Evolutionary conservation across 768 basidiomycete genomes (phyloP).

Genomic region (Lanmaoa rubissima): DNA sequence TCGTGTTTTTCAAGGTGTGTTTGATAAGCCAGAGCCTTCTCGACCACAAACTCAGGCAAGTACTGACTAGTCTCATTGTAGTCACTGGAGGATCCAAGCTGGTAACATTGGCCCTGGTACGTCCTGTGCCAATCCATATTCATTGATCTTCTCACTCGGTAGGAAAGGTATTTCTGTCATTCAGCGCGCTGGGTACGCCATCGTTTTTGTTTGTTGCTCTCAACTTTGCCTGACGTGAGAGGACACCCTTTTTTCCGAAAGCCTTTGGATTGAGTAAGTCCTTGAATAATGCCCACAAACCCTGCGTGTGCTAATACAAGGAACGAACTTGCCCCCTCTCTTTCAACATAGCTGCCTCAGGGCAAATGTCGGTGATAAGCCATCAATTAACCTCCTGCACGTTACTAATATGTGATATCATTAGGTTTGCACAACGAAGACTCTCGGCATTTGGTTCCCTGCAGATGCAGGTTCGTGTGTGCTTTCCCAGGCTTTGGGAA

Average conservation of each 20-base stretch:
- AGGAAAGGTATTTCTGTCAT: constrained; percentile 18
- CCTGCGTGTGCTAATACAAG: background rate
- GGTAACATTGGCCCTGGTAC: constrained; percentile 18
- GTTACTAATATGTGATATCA: constrained; percentile 6
- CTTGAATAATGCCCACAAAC: background rate
- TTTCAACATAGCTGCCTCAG: constrained; percentile 15
- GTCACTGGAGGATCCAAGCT: constrained; percentile 20
- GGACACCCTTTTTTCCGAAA: background rate
- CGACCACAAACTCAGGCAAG: too few relatives aligned
- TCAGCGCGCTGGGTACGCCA: constrained; percentile 22
- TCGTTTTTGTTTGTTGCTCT: background rate
- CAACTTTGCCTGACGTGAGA: constrained; percentile 14
- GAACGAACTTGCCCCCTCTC: background rate
- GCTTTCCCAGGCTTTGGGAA: background rate
- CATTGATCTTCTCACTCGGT: background rate
- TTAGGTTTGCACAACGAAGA: constrained; percentile 20
- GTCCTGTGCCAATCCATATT: background rate
- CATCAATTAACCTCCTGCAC: background rate
- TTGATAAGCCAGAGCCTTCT: background rate
- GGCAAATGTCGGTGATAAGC: constrained; percentile 25
- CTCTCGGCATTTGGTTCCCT: constrained; percentile 21
- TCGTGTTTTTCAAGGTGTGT: constrained; percentile 27
- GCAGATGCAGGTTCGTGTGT: constrained; percentile 21
- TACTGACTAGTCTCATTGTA: constrained; percentile 1
- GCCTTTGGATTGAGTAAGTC: constrained; percentile 31